Conservation (phyloP, 2,329 filamentous ascomycete genomes). For the Fusarium coffeatum region DNA sequence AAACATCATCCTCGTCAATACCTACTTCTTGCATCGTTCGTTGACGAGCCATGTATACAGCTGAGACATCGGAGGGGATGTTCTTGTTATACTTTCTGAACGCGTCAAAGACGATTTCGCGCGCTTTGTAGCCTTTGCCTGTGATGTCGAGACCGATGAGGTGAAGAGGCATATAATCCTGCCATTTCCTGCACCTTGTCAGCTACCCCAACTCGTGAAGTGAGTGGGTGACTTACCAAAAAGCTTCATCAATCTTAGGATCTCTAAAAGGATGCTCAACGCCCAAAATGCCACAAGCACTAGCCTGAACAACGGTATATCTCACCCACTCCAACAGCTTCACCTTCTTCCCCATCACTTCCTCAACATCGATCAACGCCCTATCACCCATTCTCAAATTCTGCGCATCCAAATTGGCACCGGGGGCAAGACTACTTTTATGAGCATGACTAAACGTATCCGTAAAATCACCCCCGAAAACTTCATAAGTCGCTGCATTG, state of each 20-base stretch:
- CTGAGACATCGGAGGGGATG: slow-evolving; percentile 24
- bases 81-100: slow-evolving; percentile 30
- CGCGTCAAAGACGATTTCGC: slow-evolving; percentile 33
- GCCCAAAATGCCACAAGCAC: slow-evolving; percentile 35
- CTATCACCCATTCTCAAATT: slow-evolving; percentile 35
- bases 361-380: slow-evolving; percentile 8
- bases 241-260: slow-evolving; percentile 22
- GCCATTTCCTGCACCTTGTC: slow-evolving; percentile 26
- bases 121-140: slow-evolving; percentile 27
- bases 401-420: slow-evolving; percentile 27
- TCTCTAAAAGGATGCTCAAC: slow-evolving; percentile 34
- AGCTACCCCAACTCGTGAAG: background rate
- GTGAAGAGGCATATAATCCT: slow-evolving; percentile 27
- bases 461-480: slow-evolving; percentile 26
- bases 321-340: slow-evolving; percentile 18
- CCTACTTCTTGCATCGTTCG: slow-evolving; percentile 23
- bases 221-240: slow-evolving; percentile 20
- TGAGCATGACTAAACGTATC: slow-evolving; percentile 29
- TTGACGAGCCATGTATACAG: slow-evolving; percentile 18
- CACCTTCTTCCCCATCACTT: background rate
- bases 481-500: background rate
- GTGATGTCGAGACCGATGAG: slow-evolving; percentile 25
- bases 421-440: slow-evolving; percentile 16
- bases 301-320: slow-evolving; percentile 35
- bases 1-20: slow-evolving; percentile 24